Conservation (phyloP, 208 protist species). For the Lotmaria passim region DNA sequence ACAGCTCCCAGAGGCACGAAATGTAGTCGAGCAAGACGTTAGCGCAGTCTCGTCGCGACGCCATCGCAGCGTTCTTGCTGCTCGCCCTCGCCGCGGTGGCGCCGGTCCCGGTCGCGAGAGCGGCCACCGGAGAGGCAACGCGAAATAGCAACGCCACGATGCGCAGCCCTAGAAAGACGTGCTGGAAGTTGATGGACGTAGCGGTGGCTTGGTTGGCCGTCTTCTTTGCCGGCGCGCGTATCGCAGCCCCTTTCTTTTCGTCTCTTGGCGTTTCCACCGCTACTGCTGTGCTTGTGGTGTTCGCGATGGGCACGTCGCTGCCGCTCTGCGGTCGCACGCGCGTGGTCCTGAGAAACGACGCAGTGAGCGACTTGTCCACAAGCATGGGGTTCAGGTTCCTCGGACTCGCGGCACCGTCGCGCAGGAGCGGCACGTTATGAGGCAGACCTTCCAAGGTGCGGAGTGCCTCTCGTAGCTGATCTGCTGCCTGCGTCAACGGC, state of each 20-base stretch:
- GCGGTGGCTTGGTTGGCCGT: not conserved
- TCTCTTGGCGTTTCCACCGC: not conserved
- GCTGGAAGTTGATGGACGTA: conserved; percentile 24
- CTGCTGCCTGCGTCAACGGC: conserved; percentile 12
- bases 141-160: conserved; percentile 35
- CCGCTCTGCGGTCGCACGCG: not conserved
- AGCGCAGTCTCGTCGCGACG: conserved; percentile 43
- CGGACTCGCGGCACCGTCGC: not conserved
- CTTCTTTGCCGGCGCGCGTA: not conserved
- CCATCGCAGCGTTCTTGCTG: conserved; percentile 9
- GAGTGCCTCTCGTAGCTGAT: conserved; percentile 27
- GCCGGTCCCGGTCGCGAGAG: not conserved
- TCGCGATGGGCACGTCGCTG: too few species aligned
- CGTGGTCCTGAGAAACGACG: conserved; percentile 15
- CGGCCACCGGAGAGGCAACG: not conserved
- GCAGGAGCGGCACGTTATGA: conserved; percentile 15
- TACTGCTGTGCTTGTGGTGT: too few species aligned
- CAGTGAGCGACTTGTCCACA: conserved; percentile 21
- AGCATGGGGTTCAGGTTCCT: conserved; percentile 9
- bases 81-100: conserved; percentile 3
- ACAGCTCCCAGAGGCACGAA: conserved; percentile 58
- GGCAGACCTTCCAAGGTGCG: conserved; percentile 29
- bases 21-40: conserved; percentile 76
- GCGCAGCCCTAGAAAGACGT: conserved; percentile 32
- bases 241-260: not conserved